Evolutionary conservation across 345 rosid genomes (phyloP).

Genomic region (Sapria himalayana): DNA sequence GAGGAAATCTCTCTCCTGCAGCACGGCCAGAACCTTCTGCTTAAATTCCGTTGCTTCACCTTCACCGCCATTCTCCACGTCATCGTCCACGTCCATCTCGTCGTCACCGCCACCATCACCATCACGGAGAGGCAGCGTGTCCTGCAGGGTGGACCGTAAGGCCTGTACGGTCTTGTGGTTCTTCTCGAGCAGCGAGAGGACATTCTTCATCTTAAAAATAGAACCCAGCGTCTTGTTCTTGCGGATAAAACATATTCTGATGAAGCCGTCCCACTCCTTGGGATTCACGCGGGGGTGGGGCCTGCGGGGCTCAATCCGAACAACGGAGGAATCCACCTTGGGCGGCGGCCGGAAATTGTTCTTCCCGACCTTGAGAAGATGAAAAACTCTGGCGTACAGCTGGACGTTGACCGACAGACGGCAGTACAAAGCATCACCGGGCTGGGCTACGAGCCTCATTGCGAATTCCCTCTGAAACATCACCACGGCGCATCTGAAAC

Average conservation of each 20-base stretch:
- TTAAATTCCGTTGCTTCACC: conserved; percentile 38
- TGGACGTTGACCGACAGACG: conserved; percentile 77
- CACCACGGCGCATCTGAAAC: conserved; percentile 76
- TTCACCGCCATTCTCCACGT: conserved; percentile 23
- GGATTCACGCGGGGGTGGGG: conserved; percentile 42
- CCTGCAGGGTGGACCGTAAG: conserved; percentile 14
- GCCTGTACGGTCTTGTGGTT: conserved; percentile 74
- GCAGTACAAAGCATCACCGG: conserved; percentile 65
- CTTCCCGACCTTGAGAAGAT: conserved; percentile 83
- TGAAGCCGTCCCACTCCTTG: conserved; percentile 80
- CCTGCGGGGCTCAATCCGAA: conserved; percentile 68
- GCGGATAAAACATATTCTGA: conserved; percentile 64
- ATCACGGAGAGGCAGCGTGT: conserved; percentile 4
- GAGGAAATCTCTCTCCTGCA: conserved; percentile 45
- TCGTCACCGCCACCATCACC: conserved; percentile 20
- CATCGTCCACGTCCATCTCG: conserved; percentile 19
- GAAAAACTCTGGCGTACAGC: conserved; percentile 64
- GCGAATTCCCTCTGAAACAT: conserved; percentile 96
- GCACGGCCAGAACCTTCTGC: conserved; percentile 32
- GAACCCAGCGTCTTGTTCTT: conserved; percentile 83
- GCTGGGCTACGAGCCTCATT: conserved; percentile 79
- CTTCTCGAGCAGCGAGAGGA: conserved; percentile 47
- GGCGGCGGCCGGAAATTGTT: conserved; percentile 93
- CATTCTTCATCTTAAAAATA: conserved; percentile 52
- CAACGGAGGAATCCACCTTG: conserved; percentile 88